Percentiles rank a stretch among this genome's conserved stretches.
Conservation (phyloP, 1,139 yeast genomes). For the Geotrichum candidum region DNA sequence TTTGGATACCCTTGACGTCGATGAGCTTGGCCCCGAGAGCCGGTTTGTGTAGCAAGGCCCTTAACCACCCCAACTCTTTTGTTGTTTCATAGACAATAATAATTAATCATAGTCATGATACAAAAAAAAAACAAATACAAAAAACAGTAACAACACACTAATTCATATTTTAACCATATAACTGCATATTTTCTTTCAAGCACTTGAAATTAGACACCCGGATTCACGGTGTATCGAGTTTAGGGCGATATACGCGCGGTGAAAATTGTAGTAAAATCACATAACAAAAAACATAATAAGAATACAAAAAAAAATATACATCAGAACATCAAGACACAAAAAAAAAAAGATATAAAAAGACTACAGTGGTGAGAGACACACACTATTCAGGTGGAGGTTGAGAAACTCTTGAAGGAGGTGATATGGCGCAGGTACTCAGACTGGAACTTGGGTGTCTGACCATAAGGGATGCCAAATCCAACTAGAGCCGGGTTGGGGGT, state of each 20-base stretch:
- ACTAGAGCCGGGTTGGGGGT: slow-evolving; percentile 5
- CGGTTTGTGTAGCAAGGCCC: background rate
- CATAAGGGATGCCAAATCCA: slow-evolving; percentile 8
- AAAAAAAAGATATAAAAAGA: background rate
- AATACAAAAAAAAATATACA: background rate
- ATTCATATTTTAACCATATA: no score
- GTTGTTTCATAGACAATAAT: background rate
- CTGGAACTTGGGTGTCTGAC: slow-evolving; percentile 14
- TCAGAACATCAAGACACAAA: background rate
- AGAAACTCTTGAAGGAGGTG: slow-evolving; percentile 5
- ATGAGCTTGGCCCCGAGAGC: background rate
- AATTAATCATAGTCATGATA: no score
- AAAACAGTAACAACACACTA: no score
- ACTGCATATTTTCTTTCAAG: no score
- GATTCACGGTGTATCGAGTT: background rate
- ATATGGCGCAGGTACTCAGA: slow-evolving; percentile 15
- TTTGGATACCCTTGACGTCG: background rate
- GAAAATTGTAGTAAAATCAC: background rate
- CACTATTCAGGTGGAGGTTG: background rate
- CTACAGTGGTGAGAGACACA: background rate
- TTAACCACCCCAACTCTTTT: no score
- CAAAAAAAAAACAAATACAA: no score
- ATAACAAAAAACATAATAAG: background rate
- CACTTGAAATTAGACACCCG: no score
- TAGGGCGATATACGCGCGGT: background rate